These are phyloP conservation scores for Pholiota adiposa DNA, from an alignment of 1,284 basidiomycete genomes.

Conservation along the genomic window DNA sequence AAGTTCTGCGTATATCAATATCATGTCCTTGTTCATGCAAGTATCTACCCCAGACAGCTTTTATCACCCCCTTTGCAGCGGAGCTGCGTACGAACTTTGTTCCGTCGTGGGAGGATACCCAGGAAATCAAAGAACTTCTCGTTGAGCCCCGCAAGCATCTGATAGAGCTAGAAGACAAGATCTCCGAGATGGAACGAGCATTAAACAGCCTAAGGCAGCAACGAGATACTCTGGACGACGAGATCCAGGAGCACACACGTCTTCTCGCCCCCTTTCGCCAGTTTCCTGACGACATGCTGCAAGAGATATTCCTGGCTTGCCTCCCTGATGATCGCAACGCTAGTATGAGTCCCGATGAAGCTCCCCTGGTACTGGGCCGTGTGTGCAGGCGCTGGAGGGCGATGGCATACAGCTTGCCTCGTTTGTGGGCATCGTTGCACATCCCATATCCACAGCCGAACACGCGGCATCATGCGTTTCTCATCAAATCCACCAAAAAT, in stretches of 20 bases:
- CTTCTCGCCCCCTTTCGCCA: neutral
- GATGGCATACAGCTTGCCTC: neutral
- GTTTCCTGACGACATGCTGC: neutral
- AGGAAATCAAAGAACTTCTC: neutral
- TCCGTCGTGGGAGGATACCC: neutral
- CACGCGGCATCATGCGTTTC: neutral
- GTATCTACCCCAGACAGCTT: too few species aligned
- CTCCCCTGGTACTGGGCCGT: constrained; percentile 4
- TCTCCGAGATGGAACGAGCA: neutral
- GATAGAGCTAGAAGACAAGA: too few species aligned
- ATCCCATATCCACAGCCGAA: neutral
- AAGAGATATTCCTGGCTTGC: neutral
- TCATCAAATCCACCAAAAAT: neutral
- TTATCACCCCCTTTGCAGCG: too few species aligned
- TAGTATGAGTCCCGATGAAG: neutral
- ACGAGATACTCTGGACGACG: neutral
- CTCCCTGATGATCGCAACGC: neutral
- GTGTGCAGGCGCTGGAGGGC: constrained; percentile 8
- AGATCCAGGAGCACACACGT: neutral
- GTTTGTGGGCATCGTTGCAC: constrained; percentile 4
- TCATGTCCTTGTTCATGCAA: too few species aligned
- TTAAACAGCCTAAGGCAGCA: neutral
- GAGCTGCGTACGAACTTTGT: too few species aligned
- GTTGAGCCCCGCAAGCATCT: neutral
- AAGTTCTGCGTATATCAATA: too few species aligned